These are phyloP conservation scores for Lepiota brunneoincarnata DNA, from an alignment of 768 basidiomycete genomes.

Conservation along the genomic window DNA sequence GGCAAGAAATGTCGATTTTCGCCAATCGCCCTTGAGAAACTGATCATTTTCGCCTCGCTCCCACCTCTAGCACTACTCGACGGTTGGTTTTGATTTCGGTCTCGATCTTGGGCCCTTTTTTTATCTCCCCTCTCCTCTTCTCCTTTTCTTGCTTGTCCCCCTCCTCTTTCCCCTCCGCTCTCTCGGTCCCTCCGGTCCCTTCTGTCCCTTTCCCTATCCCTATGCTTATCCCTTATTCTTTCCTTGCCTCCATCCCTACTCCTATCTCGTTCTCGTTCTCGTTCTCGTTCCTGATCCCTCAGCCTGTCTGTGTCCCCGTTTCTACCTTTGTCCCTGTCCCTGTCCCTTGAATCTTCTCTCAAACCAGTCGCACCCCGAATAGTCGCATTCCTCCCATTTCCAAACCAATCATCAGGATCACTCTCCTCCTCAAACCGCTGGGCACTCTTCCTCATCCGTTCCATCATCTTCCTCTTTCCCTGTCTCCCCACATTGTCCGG, in stretches of 20 bases:
- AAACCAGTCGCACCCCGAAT: slow-evolving; percentile 5
- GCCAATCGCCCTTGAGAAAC: neutral
- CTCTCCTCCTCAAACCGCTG: slow-evolving; percentile 40
- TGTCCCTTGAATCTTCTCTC: slow-evolving; percentile 1
- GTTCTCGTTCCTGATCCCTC: neutral
- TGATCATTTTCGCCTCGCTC: slow-evolving; percentile 1
- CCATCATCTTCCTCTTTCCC: slow-evolving; percentile 58
- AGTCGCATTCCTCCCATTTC: slow-evolving; percentile 28
- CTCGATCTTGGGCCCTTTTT: slow-evolving; percentile 19
- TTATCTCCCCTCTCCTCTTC: slow-evolving; percentile 16
- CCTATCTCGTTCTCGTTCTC: neutral
- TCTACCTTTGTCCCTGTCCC: slow-evolving; percentile 7
- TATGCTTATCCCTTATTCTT: neutral
- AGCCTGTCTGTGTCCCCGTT: slow-evolving; percentile 1
- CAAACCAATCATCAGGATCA: slow-evolving; percentile 70
- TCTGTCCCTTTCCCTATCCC: slow-evolving; percentile 14
- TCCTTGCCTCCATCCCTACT: slow-evolving; percentile 5
- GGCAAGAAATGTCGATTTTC: neutral
- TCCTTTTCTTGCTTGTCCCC: slow-evolving; percentile 16
- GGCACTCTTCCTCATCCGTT: slow-evolving; percentile 50
- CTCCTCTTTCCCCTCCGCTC: slow-evolving; percentile 15
- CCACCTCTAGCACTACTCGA: neutral
- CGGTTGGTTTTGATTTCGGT: slow-evolving; percentile 6
- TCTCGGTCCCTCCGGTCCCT: slow-evolving; percentile 15
- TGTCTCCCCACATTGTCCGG: slow-evolving; percentile 66